A percentile compares a stretch with the other conserved stretches of the same genome.
Evolutionary conservation across 148 eudicot species (phyloP).

Genomic region (Rhododendron henanense): DNA sequence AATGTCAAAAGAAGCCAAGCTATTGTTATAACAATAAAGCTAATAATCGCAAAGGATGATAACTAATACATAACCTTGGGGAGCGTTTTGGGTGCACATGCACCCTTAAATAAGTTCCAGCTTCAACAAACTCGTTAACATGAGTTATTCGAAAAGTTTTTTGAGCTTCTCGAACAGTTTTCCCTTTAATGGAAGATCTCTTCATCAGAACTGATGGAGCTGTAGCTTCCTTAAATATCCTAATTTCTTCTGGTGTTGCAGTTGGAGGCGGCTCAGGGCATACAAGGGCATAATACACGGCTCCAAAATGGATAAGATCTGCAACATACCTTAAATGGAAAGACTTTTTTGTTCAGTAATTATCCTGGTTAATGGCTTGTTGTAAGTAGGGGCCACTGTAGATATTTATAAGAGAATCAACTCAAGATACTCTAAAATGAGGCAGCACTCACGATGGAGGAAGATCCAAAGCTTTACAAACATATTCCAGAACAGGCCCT

Average conservation of each 20-base stretch:
- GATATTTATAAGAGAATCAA: background rate
- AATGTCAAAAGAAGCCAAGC: conserved; percentile 13
- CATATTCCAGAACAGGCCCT: conserved; percentile 67
- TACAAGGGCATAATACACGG: conserved; percentile 84
- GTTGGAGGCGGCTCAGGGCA: conserved; percentile 81
- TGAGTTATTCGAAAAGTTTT: conserved; percentile 61
- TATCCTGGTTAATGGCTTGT: background rate
- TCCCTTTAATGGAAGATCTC: conserved; percentile 79
- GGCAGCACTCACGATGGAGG: conserved; percentile 67
- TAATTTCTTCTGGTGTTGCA: conserved; percentile 78
- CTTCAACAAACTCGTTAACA: conserved; percentile 66
- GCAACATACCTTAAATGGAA: conserved; percentile 64
- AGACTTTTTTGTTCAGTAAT: conserved; percentile 10
- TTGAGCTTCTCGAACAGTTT: conserved; percentile 90
- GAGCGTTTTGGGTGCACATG: conserved; percentile 96
- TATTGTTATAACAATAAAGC: background rate
- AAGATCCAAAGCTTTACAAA: conserved; percentile 66
- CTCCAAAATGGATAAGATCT: conserved; percentile 92
- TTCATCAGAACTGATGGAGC: conserved; percentile 58
- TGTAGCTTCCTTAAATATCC: conserved; percentile 56
- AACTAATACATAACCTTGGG: conserved; percentile 56
- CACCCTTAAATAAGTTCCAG: conserved; percentile 88
- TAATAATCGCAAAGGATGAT: background rate
- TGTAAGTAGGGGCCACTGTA: background rate
- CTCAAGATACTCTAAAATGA: background rate